Base-by-base conservation (phyloP, 495 filamentous ascomycete genomes). In the Penicillium steckii region DNA sequence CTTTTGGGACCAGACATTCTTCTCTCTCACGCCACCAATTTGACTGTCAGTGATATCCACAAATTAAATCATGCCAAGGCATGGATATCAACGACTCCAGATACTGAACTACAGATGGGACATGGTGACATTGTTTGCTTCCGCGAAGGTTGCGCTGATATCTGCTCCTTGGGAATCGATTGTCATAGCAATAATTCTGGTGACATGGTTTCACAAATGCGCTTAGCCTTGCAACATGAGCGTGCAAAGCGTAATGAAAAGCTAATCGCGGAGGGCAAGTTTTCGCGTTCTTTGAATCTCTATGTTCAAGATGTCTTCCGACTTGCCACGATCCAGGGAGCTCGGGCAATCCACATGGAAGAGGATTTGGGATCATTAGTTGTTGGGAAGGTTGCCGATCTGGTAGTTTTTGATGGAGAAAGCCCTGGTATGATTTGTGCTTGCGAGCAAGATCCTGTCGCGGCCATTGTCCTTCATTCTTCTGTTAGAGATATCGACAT, bases 251-350 rank as follows among this genome's bases (percentile, higher is more conserved):
- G 59, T 35, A 66, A 72, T 26, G 49, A 67, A 25, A 41, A 65
- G 27, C 44, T 73, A 25, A 32, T 62, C 3, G 26, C 50, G 2
- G 15, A 57, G 24, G 67, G 71, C 0, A 67, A 71, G 38, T 42
- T 48, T 3, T 62, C 71, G 0, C 38, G 44, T 10, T 56, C 56
- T 15, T 37, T 77, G 6, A 62, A 70, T 26, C 44, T 69, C 7
- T 68, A 62, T 10, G 72, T 76, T 1, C 65, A 74, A 25, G 72
- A 79, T 40, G 75, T 67, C 13, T 81, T 80, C 60, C 71, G 73
- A 32, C 66, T 80, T 2, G 77, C 59, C 0, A 83, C 78, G 0
- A 74, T 80, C 35, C 58, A 67, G 19, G 78, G 76, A 1, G 79
- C 79, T 0, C 60, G 67, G 9, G 73, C 77, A 1, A 61, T 78